Conservation (phyloP, 1,284 basidiomycete genomes). For the Peniophora sp. region DNA sequence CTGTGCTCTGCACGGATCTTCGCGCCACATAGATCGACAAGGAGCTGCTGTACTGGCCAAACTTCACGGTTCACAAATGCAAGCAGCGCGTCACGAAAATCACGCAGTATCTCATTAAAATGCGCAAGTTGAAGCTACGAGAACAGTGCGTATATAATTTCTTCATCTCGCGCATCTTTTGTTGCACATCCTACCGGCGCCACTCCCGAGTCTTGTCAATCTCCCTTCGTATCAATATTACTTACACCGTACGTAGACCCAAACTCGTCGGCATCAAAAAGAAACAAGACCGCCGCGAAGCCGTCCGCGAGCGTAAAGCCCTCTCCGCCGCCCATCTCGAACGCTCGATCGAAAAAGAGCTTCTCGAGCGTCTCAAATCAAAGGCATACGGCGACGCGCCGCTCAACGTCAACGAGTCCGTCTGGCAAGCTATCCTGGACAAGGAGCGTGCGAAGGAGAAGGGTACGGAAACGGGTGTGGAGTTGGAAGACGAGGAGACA, state of each 20-base stretch:
- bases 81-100: constrained; percentile 99
- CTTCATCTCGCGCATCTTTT: neutral
- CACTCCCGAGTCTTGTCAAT: neutral
- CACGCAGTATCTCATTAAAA: constrained; percentile 98
- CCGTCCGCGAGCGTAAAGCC: constrained; percentile 91
- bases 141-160: constrained; percentile 63
- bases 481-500: constrained; percentile 32
- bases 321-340: constrained; percentile 92
- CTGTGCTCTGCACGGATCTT: no score
- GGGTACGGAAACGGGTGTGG: constrained; percentile 30
- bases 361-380: constrained; percentile 90
- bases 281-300: constrained; percentile 94
- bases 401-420: constrained; percentile 95
- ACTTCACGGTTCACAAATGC: constrained; percentile 96
- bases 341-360: constrained; percentile 92
- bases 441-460: constrained; percentile 38
- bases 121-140: constrained; percentile 84
- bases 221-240: constrained; percentile 1
- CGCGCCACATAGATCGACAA: constrained; percentile 72
- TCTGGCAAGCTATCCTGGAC: constrained; percentile 89
- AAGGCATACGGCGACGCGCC: constrained; percentile 98
- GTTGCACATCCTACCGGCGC: neutral
- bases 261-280: constrained; percentile 95
- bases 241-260: constrained; percentile 45
- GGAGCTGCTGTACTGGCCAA: constrained; percentile 96